Conservation (phyloP, 2,329 filamentous ascomycete genomes). For the Allantophomopsis lycopodina region DNA sequence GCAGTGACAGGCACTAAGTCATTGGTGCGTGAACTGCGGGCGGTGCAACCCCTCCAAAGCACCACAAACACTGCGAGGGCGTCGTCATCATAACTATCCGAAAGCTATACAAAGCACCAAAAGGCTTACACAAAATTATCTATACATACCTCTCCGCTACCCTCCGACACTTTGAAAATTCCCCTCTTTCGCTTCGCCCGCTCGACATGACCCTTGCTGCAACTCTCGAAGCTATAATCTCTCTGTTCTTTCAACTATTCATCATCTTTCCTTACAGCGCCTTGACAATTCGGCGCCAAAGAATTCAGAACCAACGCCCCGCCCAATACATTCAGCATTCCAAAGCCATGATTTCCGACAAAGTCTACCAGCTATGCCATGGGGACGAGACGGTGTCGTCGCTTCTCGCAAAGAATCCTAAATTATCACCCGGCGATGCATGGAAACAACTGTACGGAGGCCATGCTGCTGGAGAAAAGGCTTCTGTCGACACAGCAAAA, state of each 20-base stretch:
- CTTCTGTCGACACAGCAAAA: constrained; percentile 8
- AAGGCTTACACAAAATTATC: no score
- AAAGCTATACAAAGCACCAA: no score
- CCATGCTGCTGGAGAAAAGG: constrained; percentile 8
- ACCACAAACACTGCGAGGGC: no score
- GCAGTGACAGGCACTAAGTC: no score
- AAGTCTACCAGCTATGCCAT: constrained; percentile 36
- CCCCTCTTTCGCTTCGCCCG: no score
- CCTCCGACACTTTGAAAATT: no score
- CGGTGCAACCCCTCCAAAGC: no score
- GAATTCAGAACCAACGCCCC: neutral
- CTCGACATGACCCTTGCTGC: constrained; percentile 5
- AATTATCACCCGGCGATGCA: constrained; percentile 34
- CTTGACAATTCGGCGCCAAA: constrained; percentile 14
- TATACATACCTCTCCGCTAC: no score
- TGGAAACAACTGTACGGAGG: constrained; percentile 39
- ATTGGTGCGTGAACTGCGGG: no score
- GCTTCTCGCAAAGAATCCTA: constrained; percentile 36
- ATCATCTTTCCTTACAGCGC: constrained; percentile 18
- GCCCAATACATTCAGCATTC: constrained; percentile 3
- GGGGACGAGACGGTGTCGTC: constrained; percentile 41
- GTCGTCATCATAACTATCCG: no score
- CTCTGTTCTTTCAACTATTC: constrained; percentile 15
- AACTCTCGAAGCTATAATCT: constrained; percentile 6
- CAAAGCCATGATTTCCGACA: constrained; percentile 25